phyloP scores from a whole-genome alignment of 2,329 filamentous ascomycete species.

The Nemania sp. region DNA sequence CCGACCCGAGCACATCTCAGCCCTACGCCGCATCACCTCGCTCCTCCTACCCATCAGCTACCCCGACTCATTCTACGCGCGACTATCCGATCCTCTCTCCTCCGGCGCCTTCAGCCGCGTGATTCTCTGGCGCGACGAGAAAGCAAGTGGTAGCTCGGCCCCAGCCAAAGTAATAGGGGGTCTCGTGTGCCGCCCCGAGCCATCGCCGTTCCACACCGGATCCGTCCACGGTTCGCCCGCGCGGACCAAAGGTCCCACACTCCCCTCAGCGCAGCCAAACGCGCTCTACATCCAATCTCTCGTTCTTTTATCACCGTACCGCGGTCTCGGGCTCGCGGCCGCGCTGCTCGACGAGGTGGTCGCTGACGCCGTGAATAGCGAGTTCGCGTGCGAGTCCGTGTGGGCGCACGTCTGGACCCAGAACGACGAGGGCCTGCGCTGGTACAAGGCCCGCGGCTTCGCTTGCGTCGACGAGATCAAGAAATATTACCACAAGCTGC shows the following conservation, averaged over 20 bases:
- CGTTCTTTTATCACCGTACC: constrained; percentile 65
- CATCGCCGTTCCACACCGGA: constrained; percentile 41
- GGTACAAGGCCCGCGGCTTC: constrained; percentile 65
- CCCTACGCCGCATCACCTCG: constrained; percentile 66
- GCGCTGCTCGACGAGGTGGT: constrained; percentile 59
- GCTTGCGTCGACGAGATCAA: constrained; percentile 49
- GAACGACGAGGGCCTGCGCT: constrained; percentile 64
- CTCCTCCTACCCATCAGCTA: constrained; percentile 67
- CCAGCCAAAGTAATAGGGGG: constrained; percentile 60
- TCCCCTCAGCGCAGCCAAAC: constrained; percentile 40
- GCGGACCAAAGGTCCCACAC: constrained; percentile 9
- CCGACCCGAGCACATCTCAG: constrained; percentile 54
- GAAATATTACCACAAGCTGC: constrained; percentile 65
- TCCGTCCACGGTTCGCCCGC: constrained; percentile 2
- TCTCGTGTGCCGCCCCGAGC: constrained; percentile 64
- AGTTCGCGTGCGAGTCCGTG: constrained; percentile 48
- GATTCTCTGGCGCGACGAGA: constrained; percentile 58
- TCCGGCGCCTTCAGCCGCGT: constrained; percentile 62
- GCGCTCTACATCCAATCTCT: constrained; percentile 68
- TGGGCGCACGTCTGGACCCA: constrained; percentile 72
- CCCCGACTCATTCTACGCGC: constrained; percentile 65
- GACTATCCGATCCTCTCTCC: constrained; percentile 52
- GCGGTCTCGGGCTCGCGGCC: constrained; percentile 60
- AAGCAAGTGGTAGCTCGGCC: constrained; percentile 41
- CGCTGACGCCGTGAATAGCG: constrained; percentile 43